These are phyloP conservation scores for Leccinum arenicola DNA, from an alignment of 768 basidiomycete genomes.

Conservation along the genomic window DNA sequence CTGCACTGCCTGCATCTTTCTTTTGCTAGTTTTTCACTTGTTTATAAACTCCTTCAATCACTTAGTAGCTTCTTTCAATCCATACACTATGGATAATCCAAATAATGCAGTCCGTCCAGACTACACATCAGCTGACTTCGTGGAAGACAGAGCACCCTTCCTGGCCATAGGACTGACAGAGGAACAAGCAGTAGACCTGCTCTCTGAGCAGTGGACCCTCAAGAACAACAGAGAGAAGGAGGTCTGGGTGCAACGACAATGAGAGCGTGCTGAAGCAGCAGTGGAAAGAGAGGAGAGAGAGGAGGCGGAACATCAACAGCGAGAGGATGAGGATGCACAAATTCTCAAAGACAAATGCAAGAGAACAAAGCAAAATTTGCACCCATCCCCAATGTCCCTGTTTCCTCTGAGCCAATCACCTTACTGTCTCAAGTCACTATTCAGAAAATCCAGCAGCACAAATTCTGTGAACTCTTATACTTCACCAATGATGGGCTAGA, in stretches of 20 bases:
- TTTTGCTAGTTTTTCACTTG: background rate
- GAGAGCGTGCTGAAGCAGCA: background rate
- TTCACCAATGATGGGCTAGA: background rate
- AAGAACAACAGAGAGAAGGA: background rate
- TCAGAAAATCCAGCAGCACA: background rate
- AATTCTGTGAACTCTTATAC: background rate
- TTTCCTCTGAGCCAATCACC: background rate
- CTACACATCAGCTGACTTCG: background rate
- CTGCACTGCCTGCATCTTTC: background rate
- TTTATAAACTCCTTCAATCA: too few relatives aligned
- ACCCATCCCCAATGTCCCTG: background rate
- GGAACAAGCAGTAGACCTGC: background rate
- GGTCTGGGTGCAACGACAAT: background rate
- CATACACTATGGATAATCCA: background rate
- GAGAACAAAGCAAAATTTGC: background rate
- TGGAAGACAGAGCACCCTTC: too few relatives aligned
- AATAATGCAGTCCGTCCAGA: background rate
- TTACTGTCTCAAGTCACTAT: background rate
- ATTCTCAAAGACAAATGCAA: background rate
- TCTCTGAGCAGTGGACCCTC: background rate
- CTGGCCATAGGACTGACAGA: background rate
- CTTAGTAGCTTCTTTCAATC: too few relatives aligned
- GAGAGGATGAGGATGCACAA: background rate
- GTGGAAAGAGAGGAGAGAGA: background rate
- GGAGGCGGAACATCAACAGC: background rate